Evolutionary conservation across 164 flowering plant genomes (phyloP).

Genomic region (Chloranthus sessilifolius): DNA sequence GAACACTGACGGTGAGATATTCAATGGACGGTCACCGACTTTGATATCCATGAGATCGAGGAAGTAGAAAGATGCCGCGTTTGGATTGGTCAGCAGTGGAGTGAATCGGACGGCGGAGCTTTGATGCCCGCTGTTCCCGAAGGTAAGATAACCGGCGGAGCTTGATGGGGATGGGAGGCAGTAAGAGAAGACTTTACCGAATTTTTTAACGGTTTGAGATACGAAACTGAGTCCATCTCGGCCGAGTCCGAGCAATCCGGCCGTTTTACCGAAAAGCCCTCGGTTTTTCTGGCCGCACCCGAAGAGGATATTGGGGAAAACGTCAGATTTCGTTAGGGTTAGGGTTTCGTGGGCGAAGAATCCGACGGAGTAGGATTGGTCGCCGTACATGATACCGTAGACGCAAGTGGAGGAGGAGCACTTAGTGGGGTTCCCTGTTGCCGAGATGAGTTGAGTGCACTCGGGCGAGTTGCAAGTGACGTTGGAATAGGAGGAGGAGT

Average conservation of each 20-base stretch:
- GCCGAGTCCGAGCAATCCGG: constrained; percentile 45
- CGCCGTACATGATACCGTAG: constrained; percentile 35
- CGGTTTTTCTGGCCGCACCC: constrained; percentile 47
- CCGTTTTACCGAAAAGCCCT: constrained; percentile 33
- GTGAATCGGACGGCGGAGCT: constrained; percentile 22
- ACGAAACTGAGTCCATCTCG: constrained; percentile 25
- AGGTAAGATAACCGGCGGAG: constrained; percentile 37
- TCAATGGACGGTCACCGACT: constrained; percentile 19
- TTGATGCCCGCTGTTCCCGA: constrained; percentile 22
- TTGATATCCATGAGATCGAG: constrained; percentile 19
- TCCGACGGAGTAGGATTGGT: constrained; percentile 33
- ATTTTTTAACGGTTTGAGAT: constrained; percentile 30
- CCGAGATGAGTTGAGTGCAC: constrained; percentile 23
- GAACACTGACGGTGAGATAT: constrained; percentile 12
- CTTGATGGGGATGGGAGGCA: constrained; percentile 48
- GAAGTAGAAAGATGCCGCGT: constrained; percentile 27
- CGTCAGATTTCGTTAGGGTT: constrained; percentile 21
- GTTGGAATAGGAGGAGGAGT: constrained; percentile 24
- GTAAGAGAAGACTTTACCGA: constrained; percentile 43
- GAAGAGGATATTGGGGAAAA: constrained; percentile 24
- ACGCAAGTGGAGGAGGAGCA: constrained; percentile 29
- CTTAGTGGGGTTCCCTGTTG: constrained; percentile 18
- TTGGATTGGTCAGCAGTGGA: constrained; percentile 14
- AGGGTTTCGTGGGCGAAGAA: constrained; percentile 32
- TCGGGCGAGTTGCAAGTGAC: constrained; percentile 22